Percentiles rank a stretch among this genome's conserved stretches.
These are phyloP conservation scores for Nematocida displodere DNA, from an alignment of 371 early-diverging fungal genomes.

Conservation along the genomic window DNA sequence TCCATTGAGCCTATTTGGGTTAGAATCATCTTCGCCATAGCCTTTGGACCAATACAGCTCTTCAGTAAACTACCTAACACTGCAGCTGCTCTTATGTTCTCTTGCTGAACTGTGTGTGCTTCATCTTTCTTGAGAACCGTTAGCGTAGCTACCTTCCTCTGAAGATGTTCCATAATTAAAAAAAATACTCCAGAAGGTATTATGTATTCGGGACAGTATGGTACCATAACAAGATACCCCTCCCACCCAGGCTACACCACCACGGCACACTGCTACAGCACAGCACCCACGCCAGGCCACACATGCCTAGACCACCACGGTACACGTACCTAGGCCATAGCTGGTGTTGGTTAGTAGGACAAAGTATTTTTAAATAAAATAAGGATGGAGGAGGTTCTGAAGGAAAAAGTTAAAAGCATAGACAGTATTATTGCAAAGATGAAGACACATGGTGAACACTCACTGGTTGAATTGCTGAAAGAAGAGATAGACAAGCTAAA, in stretches of 20 bases:
- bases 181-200: conserved; percentile 28
- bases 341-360: neutral
- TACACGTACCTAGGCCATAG: too few relatives aligned
- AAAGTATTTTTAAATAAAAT: conserved; percentile 23
- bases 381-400: conserved; percentile 56
- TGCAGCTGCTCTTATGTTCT: conserved; percentile 58
- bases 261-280: too few relatives aligned
- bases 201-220: too few relatives aligned
- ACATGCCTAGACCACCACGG: too few relatives aligned
- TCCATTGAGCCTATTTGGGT: conserved; percentile 99
- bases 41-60: conserved; percentile 94
- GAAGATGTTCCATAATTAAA: conserved; percentile 1
- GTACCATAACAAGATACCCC: too few relatives aligned
- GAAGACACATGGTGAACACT: conserved; percentile 53
- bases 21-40: conserved; percentile 98
- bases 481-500: conserved; percentile 64
- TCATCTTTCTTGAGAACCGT: conserved; percentile 56
- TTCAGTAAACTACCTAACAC: conserved; percentile 72
- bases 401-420: conserved; percentile 59
- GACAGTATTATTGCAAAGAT: conserved; percentile 58
- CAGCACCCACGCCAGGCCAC: too few relatives aligned
- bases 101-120: conserved; percentile 47
- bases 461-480: conserved; percentile 60
- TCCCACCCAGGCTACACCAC: too few relatives aligned
- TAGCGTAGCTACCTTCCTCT: conserved; percentile 48